Evolutionary conservation across 2,329 filamentous ascomycete genomes (phyloP).

Genomic region (Aspergillus sp.): DNA sequence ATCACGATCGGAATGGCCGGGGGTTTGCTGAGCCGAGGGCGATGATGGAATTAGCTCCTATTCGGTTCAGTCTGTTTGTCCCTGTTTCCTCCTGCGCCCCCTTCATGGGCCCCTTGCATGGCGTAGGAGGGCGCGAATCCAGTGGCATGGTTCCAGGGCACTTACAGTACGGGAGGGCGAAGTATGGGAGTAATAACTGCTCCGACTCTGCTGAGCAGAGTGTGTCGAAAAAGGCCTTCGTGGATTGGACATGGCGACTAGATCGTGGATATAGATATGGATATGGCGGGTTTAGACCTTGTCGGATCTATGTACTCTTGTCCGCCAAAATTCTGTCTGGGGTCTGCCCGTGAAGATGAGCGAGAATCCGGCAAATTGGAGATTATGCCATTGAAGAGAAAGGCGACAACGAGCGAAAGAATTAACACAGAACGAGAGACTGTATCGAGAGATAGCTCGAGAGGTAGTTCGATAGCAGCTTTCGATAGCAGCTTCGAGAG

Average conservation of each 20-base stretch:
- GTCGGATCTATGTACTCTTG: too few species aligned
- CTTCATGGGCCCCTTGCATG: not conserved
- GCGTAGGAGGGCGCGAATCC: not conserved
- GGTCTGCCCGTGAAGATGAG: not conserved
- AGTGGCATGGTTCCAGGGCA: not conserved
- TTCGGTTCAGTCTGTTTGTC: not conserved
- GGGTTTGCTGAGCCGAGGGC: conserved; percentile 4
- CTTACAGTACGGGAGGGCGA: conserved; percentile 5
- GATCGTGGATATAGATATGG: not conserved
- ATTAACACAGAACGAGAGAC: not conserved
- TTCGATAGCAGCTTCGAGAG: not conserved
- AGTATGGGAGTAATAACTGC: conserved; percentile 7
- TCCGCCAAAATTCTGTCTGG: too few species aligned
- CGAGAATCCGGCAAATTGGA: not conserved
- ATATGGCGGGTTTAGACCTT: too few species aligned
- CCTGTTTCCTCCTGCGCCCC: not conserved
- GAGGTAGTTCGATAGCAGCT: too few species aligned
- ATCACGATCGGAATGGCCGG: conserved; percentile 9
- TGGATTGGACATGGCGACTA: not conserved
- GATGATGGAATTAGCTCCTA: not conserved
- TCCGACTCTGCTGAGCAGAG: conserved; percentile 5
- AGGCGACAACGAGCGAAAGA: not conserved
- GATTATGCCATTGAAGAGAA: not conserved
- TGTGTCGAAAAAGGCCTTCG: not conserved
- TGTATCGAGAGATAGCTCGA: not conserved